Evolutionary conservation across 805 yeast genomes (phyloP), one percentile per base, ranked within the genome.

Genomic region (Naumovozyma baii): DNA sequence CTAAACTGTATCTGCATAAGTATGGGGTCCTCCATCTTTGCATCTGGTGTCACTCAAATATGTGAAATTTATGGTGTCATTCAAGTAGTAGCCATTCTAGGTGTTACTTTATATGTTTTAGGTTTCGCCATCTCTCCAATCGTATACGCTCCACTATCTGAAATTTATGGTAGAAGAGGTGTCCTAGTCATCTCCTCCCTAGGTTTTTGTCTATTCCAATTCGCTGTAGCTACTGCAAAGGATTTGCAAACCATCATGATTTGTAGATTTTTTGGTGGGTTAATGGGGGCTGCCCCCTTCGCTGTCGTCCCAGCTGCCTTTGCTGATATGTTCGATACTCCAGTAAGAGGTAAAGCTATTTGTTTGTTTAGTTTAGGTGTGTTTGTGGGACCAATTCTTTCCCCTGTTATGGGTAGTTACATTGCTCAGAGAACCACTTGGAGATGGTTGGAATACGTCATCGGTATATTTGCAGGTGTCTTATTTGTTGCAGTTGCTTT

Each of bases 61-160:
- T 60, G 73, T 47, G 63, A 49, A 37, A 62, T 69, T 32, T 88
- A 61, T 61, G 73, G 74, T 41, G 77, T 88, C 33, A 80, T 83
- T 29, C 48, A 54, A 8, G 82, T 76, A 5, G 87, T 78, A 13
- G 80, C 83, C 10, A 73, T 83, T 14, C 68, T 90, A 36, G 83
- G 85, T 41, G 73, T 86, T 3, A 78, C 96, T 0, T 67, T 87
- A 16, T 88, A 76, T 52, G 96, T 88, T 7, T 61, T 86, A 34
- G 97, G 96, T 8, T 90, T 88, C 62, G 96, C 96, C 1, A 72
- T 85, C 1, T 96, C 96, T 14, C 97, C 97, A 5, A 68, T 88
- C 37, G 52, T 85, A 26, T 88, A 92, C 85, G 96, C 92, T 22
- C 95, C 95, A 4, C 57, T 83, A 29, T 80, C 90, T n/a, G 94